phyloP scores from a whole-genome alignment of 2,329 filamentous ascomycete genomes.

The Lasiodiplodia citricola region DNA sequence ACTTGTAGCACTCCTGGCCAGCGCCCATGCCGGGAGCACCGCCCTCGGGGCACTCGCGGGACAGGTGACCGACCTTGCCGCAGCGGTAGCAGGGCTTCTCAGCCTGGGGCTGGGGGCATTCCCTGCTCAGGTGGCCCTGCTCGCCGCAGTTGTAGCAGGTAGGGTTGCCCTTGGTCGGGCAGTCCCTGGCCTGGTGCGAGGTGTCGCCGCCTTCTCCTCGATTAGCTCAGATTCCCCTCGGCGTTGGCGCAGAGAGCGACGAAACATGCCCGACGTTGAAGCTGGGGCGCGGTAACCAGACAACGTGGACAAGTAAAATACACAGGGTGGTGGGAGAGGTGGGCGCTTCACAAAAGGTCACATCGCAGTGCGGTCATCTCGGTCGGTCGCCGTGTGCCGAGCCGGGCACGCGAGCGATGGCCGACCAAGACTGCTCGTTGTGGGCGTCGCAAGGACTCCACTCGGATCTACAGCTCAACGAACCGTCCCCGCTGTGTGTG shows the following conservation, averaged over 20 bases:
- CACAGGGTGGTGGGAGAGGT: slow-evolving; percentile 15
- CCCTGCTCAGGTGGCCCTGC: slow-evolving; percentile 68
- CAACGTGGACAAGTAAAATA: slow-evolving; percentile 9
- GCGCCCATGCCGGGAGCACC: slow-evolving; percentile 57
- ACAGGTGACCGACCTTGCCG: slow-evolving; percentile 86
- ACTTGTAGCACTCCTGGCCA: slow-evolving; percentile 89
- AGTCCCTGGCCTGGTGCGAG: slow-evolving; percentile 57
- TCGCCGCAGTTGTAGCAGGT: slow-evolving; percentile 57
- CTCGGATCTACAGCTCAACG: slow-evolving; percentile 28
- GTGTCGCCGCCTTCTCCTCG: slow-evolving; percentile 51
- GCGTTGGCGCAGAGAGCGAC: slow-evolving; percentile 27
- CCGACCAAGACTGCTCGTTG: slow-evolving; percentile 23
- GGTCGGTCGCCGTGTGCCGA: slow-evolving; percentile 16
- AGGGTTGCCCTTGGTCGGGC: slow-evolving; percentile 56
- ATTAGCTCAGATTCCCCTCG: slow-evolving; percentile 26
- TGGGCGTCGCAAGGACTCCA: slow-evolving; percentile 17
- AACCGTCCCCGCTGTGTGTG: slow-evolving; percentile 28
- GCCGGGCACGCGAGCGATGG: slow-evolving; percentile 6
- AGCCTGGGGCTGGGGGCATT: slow-evolving; percentile 88
- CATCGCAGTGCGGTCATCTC: slow-evolving; percentile 16
- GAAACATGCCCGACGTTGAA: background rate
- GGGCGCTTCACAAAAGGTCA: slow-evolving; percentile 21
- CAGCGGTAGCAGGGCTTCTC: slow-evolving; percentile 78
- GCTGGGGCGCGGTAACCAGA: background rate
- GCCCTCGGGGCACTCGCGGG: slow-evolving; percentile 76